phyloP scores from a whole-genome alignment of 2,329 filamentous ascomycete species.

The Rhynchosporium graminicola region DNA sequence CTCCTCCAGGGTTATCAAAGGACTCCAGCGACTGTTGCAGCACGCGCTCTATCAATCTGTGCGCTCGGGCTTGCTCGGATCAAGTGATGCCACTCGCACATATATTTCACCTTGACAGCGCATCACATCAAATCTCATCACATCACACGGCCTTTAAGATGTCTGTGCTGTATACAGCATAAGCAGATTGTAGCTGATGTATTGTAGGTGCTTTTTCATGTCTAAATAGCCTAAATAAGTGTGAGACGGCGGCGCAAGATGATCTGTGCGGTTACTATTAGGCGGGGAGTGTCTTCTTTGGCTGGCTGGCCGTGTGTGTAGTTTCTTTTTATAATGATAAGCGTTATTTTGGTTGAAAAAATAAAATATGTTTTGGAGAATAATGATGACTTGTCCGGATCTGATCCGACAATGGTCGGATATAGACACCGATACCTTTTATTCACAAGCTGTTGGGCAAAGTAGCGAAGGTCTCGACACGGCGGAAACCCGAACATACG shows the following conservation, averaged over 20 bases:
- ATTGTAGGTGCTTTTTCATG: not conserved
- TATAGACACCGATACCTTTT: too few relatives aligned
- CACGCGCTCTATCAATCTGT: not conserved
- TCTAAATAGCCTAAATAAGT: not conserved
- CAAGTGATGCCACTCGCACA: not conserved
- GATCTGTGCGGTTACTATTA: not conserved
- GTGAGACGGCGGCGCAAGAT: not conserved
- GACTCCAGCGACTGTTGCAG: not conserved
- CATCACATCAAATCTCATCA: not conserved
- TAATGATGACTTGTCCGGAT: too few relatives aligned
- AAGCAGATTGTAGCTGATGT: not conserved
- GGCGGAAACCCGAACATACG: not conserved
- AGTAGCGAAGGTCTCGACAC: not conserved
- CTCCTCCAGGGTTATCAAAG: not conserved
- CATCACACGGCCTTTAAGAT: not conserved
- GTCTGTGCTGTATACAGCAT: conserved; percentile 2
- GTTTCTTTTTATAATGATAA: too few relatives aligned
- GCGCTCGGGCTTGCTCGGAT: conserved; percentile 5
- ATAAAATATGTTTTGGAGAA: too few relatives aligned
- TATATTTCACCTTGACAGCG: not conserved
- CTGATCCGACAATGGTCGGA: too few relatives aligned
- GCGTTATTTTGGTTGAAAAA: too few relatives aligned
- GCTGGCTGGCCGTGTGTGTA: not conserved
- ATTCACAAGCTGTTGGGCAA: not conserved
- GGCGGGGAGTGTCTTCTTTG: not conserved